These are phyloP conservation scores for Saccharomyces hybrid DNA, from an alignment of 1,139 yeast species.

Conservation along the genomic window DNA sequence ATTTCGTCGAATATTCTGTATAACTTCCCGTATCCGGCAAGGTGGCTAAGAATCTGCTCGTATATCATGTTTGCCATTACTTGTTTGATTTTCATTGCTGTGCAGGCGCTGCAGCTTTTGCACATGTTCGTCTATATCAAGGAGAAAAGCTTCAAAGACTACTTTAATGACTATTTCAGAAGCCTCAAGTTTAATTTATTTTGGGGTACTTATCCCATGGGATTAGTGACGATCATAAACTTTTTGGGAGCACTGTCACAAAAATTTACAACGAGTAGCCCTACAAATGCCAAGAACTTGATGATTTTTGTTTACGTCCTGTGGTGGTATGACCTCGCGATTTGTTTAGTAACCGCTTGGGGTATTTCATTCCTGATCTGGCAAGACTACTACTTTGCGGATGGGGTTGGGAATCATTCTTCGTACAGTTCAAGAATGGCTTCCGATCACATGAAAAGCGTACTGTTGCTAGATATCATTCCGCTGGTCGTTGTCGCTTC, in stretches of 20 bases:
- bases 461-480: slow-evolving; percentile 55
- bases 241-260: slow-evolving; percentile 37
- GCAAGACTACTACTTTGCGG: slow-evolving; percentile 28
- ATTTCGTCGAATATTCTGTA: slow-evolving; percentile 54
- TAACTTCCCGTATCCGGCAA: slow-evolving; percentile 54
- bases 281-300: slow-evolving; percentile 26
- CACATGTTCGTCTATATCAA: slow-evolving; percentile 14
- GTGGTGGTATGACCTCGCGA: slow-evolving; percentile 59
- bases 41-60: slow-evolving; percentile 54
- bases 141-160: slow-evolving; percentile 8
- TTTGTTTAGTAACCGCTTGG: slow-evolving; percentile 55
- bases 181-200: slow-evolving; percentile 47
- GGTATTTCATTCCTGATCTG: slow-evolving; percentile 42
- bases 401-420: slow-evolving; percentile 33
- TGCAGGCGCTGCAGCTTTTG: slow-evolving; percentile 29
- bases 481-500: slow-evolving; percentile 69
- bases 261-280: slow-evolving; percentile 15
- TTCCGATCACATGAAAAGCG: slow-evolving; percentile 16
- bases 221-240: slow-evolving; percentile 55
- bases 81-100: slow-evolving; percentile 39
- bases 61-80: slow-evolving; percentile 52
- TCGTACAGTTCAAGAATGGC: slow-evolving; percentile 24
- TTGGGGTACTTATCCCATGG: slow-evolving; percentile 79
- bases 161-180: slow-evolving; percentile 16
- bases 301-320: slow-evolving; percentile 44